Percentiles rank a stretch among this genome's conserved stretches.
These are phyloP conservation scores for Daldinia loculata DNA, from an alignment of 495 filamentous ascomycete species.

Conservation along the genomic window DNA sequence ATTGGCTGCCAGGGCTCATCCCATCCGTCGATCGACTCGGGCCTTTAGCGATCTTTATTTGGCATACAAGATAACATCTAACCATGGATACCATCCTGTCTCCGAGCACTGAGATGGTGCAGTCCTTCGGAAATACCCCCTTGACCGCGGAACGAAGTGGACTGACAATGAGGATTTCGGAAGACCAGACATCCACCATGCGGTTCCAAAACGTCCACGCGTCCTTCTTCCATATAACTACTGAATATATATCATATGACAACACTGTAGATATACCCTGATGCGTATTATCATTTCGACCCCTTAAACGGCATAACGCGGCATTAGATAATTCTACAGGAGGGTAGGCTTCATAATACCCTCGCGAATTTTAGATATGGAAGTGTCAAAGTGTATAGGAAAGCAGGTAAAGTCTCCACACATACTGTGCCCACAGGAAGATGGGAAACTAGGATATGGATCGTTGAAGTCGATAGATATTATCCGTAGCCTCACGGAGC, in stretches of 20 bases:
- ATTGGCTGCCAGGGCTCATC: conserved; percentile 14
- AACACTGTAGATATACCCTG: neutral
- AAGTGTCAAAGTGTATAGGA: neutral
- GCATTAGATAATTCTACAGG: neutral
- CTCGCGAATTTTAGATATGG: neutral
- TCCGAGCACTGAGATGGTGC: neutral
- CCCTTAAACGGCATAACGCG: neutral
- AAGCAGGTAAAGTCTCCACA: neutral
- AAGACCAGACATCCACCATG: neutral
- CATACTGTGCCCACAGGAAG: neutral
- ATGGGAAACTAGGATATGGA: neutral
- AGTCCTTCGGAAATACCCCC: conserved; percentile 4
- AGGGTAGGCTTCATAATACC: neutral
- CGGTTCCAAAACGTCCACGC: neutral
- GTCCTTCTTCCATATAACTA: neutral
- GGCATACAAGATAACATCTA: conserved; percentile 1
- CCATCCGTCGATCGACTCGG: conserved; percentile 24
- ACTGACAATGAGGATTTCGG: neutral
- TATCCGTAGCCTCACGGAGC: neutral
- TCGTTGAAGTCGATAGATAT: neutral
- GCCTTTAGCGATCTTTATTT: conserved; percentile 12
- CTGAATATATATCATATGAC: neutral
- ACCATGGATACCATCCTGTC: neutral
- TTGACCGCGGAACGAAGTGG: conserved; percentile 8
- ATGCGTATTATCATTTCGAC: neutral